A percentile compares a stretch with the other conserved stretches of the same genome.
Evolutionary conservation across 2,329 filamentous ascomycete species (phyloP).

Genomic region (Botrytis elliptica): DNA sequence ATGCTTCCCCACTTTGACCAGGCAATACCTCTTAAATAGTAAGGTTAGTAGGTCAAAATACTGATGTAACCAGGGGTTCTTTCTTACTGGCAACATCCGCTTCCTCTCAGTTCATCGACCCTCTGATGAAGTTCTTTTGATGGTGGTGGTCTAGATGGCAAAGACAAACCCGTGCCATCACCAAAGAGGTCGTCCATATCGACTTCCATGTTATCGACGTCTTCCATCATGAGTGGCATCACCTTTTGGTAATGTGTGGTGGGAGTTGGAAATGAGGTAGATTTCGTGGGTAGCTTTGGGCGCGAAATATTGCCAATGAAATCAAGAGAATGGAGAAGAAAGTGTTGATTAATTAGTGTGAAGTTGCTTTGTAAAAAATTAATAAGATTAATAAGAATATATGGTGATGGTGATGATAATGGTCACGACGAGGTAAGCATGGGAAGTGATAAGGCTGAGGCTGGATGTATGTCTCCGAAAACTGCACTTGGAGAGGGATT

Average conservation of each 20-base stretch:
- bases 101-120: constrained; percentile 71
- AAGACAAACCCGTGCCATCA: constrained; percentile 60
- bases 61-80: background rate
- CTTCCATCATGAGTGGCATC: constrained; percentile 56
- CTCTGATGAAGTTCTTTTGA: constrained; percentile 69
- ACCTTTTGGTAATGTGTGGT: constrained; percentile 9
- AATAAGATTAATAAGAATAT: too few relatives aligned
- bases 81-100: constrained; percentile 79
- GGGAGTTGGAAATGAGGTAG: background rate
- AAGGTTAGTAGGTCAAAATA: constrained; percentile 12
- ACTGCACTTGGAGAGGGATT: background rate
- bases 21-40: constrained; percentile 63
- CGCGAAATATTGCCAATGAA: background rate
- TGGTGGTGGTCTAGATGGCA: constrained; percentile 48
- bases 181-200: constrained; percentile 72
- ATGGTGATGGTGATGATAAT: background rate
- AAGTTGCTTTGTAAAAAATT: background rate
- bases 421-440: background rate
- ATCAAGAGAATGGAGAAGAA: background rate
- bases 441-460: background rate
- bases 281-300: background rate
- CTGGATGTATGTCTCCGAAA: background rate
- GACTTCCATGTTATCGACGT: constrained; percentile 53
- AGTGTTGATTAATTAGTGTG: background rate
- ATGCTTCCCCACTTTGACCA: constrained; percentile 90